Base-by-base conservation (phyloP, 2,329 filamentous ascomycete genomes). In the Aspergillus felis region DNA sequence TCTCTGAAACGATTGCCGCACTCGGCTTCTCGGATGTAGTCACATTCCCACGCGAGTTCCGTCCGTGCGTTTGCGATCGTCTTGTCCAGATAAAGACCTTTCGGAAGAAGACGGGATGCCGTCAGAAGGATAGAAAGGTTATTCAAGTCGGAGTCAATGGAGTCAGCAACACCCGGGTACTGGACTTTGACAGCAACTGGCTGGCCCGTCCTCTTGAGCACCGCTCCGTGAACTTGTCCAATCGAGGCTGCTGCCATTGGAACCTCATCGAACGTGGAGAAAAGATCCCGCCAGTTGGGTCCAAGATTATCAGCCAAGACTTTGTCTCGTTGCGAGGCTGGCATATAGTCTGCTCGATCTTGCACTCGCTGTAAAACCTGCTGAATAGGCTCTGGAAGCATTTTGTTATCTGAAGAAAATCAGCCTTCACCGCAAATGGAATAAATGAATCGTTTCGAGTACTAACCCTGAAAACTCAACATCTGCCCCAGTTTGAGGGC, bases 321-420 rank as follows among this genome's bases (percentile, higher is more conserved):
- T 58, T 88, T 86, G 72, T 99, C 87, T 10, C 94, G 88, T 74
- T 99, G 94, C 72, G 87, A 96, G 2, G 91, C 84, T 0, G 94
- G 94, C 94, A 99, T 99, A 74, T 97, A 99, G 74, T 99, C 93
- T 42, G 94, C 94, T 56, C 91, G 88, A 72, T 99, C 94, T 72
- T 99, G 94, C 0, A 99, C 94, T 5, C 95, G 87, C 71, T 96
- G 92, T 12, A 99, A 79, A 1, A 99, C 91, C 68, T 93, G 85
- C 64, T 95, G 91, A 51, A 99, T 92, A 1, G 90, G 85, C 0
- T 84, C 85, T 0, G 94, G 94, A 9, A 99, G 84, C 86, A 97
- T 92, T 74, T 96, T 97, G 41, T 91, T 87, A 76, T 99, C 94
- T 82, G 57, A 25, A 57, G 41, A 47, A 20, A 10, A 49, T 60